Base-by-base conservation (phyloP, 768 basidiomycete genomes). In the Lentinula lateritia region DNA sequence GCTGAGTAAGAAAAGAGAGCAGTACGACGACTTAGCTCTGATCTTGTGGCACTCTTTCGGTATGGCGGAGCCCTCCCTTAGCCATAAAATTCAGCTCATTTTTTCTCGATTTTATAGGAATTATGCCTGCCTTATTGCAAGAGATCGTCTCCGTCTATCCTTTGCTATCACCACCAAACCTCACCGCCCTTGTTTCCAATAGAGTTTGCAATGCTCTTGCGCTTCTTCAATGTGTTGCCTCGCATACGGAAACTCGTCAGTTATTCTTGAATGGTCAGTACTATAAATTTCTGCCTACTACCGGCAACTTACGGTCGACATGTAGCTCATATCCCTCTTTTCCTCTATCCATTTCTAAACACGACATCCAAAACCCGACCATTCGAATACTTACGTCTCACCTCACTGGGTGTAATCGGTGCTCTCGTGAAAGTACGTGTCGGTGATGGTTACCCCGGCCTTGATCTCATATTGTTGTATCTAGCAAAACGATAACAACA, bases 131-230 rank as follows among this genome's bases (percentile, higher is more conserved):
- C 2, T 83, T 99, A 38, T 80, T 99, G 20, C 93, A 98, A 70
- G 97, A 98, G 75, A 98, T 99, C 70, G 94, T 98, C 55, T 94
- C 95, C 23, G 97, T 99, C 53, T 99, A 99, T 74, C 95, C 96
- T 5, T 82, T 95, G 59, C 85, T 99, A 60, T 92, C 92, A 8
- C 97, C 97, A 0, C 95, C 97, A 3, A 92, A 94, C 67, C 86
- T 99, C 62, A 97, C 95, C 13, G 97, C 97, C 1, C 95, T 96
- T 75, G 94, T 95, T 52, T 97, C 95, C 10, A 99, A 99, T 75
- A 88, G 97, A 54, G 97, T 99, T 53, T 99, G 97, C 80, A 99
- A 99, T 75, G 96, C 97, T 28, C 86, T 99, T 50, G 97, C 97
- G 7, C 84, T 99, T 48, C 79, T 99, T 54, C 97, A 99, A 77